Evolutionary conservation across 2,329 filamentous ascomycete species (phyloP).

Genomic region (Aspergillus floridensis): DNA sequence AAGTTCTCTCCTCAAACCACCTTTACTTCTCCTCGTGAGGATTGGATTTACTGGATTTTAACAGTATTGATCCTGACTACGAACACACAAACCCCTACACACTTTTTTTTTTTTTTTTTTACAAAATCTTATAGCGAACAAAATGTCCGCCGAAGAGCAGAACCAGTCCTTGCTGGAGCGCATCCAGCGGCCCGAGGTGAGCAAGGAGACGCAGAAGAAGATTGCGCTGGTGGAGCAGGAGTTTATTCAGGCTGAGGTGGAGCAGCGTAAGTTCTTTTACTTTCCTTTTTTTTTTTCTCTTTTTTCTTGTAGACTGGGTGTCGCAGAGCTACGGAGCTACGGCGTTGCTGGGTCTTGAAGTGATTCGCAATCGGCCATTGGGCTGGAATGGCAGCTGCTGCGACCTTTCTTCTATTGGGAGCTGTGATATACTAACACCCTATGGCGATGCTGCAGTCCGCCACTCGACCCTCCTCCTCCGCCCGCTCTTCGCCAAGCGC

Average conservation of each 20-base stretch:
- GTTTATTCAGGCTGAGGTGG: constrained; percentile 77
- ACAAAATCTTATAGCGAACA: not conserved
- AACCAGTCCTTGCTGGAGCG: constrained; percentile 25
- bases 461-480: constrained; percentile 66
- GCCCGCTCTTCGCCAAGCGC: constrained; percentile 74
- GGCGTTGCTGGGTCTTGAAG: not conserved
- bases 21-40: too few species aligned
- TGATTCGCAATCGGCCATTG: not conserved
- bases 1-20: too few species aligned
- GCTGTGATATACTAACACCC: not conserved
- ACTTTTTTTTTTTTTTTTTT: too few species aligned
- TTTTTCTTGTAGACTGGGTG: not conserved
- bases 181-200: constrained; percentile 33
- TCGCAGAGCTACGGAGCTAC: not conserved
- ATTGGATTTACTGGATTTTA: too few species aligned
- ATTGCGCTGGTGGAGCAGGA: constrained; percentile 77
- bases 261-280: constrained; percentile 53
- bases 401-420: too few species aligned
- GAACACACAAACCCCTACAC: not conserved
- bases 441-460: constrained; percentile 56
- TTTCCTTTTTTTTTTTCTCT: not conserved
- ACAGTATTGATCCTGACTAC: too few species aligned
- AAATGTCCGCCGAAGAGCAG: not conserved
- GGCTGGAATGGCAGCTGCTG: not conserved
- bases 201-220: constrained; percentile 54